Percentiles rank a stretch among this genome's conserved stretches.
phyloP scores from a whole-genome alignment of 371 early-diverging fungal species.

The Smittium mucronatum region DNA sequence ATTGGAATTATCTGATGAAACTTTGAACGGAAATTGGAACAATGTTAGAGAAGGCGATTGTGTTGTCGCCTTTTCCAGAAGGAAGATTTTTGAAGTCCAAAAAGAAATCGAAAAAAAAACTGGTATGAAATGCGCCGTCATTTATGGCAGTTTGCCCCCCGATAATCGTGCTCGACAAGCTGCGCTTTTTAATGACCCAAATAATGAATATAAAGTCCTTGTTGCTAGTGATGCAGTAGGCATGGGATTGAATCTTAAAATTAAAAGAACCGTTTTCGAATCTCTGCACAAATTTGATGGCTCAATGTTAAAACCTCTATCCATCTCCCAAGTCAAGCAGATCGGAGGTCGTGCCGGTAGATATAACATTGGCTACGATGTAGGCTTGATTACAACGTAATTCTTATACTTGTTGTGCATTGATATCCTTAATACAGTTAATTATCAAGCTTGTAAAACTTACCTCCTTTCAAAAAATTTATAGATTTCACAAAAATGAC shows the following conservation, averaged over 20 bases:
- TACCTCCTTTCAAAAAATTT: constrained; percentile 2
- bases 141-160: constrained; percentile 87
- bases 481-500: constrained; percentile 16
- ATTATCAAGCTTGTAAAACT: constrained; percentile 7
- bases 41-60: constrained; percentile 70
- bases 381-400: constrained; percentile 49
- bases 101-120: constrained; percentile 59
- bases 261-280: constrained; percentile 74
- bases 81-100: constrained; percentile 62
- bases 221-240: constrained; percentile 95
- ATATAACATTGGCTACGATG: constrained; percentile 49
- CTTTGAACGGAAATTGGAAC: constrained; percentile 41
- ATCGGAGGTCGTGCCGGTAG: constrained; percentile 94
- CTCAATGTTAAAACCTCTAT: constrained; percentile 32
- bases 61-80: constrained; percentile 75
- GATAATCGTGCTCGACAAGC: constrained; percentile 87
- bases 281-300: constrained; percentile 70
- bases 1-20: constrained; percentile 38
- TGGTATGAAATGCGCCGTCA: constrained; percentile 70
- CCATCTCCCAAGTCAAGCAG: constrained; percentile 72
- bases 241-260: constrained; percentile 93
- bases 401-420: background rate
- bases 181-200: constrained; percentile 71
- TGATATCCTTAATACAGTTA: constrained; percentile 10
- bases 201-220: constrained; percentile 65